Base-by-base conservation (phyloP, 495 filamentous ascomycete species). In the Penicillium bialowiezense region DNA sequence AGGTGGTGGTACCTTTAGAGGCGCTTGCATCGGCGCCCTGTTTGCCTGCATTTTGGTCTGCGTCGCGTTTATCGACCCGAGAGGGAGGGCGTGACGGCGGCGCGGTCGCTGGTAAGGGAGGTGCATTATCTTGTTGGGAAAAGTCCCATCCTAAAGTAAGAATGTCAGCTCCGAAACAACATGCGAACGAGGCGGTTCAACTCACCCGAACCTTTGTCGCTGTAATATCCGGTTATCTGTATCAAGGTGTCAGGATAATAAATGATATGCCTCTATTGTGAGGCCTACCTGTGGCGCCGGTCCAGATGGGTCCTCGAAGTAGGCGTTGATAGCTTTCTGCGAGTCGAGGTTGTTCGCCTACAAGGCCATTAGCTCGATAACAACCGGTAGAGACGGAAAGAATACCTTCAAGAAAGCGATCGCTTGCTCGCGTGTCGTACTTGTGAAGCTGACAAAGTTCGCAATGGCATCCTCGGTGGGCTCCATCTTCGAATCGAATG, bases 1-100 rank as follows among this genome's bases (percentile, higher is more conserved):
- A 45, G n/a, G 13, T 21, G 10, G 50, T 49, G 9, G 48, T 49
- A 18, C 59, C 54, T 43, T 62, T 58, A 24, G 59, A 32, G 10
- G 56, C 47, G 21, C 39, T 48, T n/a, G 50, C 41, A 1, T 37
- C 29, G 0, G 47, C 20, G 3, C 13, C 46, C n/a, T 53, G 54
- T 13, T 40, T 52, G 7, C 44, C 41, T 10, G 55, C 32, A 10
- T 42, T 38, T 33, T 58, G 40, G 5, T 53, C 50, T 28, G 56
- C 52, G 34, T 74, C 67, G 21, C 63, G 57, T 15, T 67, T 79
- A 53, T 81, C 84, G 4, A 79, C 69, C 62, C 84, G 68, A 7
- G 87, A 89, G 1, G 87, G 85, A 38, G 87, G 87, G 41, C 87
- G 81, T 9, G 88, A 84, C 0, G 82, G 83, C 38, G 83, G 79